phyloP scores from a whole-genome alignment of 2,329 filamentous ascomycete genomes.

The Colletotrichum zoysiae region DNA sequence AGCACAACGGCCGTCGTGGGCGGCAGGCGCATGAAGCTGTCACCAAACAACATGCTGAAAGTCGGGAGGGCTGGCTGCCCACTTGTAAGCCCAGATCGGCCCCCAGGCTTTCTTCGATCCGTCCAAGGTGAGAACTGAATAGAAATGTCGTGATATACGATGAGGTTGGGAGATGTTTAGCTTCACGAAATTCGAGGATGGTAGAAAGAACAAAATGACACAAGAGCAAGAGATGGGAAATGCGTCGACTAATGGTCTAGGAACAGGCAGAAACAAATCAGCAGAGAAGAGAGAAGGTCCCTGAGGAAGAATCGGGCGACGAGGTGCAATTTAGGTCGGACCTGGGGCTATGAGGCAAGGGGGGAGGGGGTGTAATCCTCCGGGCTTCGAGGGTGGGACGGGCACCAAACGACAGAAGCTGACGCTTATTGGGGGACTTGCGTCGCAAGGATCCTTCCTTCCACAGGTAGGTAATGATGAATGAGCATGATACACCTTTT shows the following conservation, averaged over 20 bases:
- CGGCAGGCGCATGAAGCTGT: constrained; percentile 53
- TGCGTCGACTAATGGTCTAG: neutral
- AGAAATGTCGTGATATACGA: neutral
- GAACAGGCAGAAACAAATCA: constrained; percentile 18
- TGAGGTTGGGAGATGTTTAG: neutral
- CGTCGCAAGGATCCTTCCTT: constrained; percentile 33
- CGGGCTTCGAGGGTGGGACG: constrained; percentile 15
- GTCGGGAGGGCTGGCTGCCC: constrained; percentile 12
- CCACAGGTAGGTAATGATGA: constrained; percentile 16
- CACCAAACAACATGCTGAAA: constrained; percentile 46
- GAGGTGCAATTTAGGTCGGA: constrained; percentile 40
- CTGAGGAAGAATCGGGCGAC: constrained; percentile 24
- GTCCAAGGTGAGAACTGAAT: neutral
- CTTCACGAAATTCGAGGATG: constrained; percentile 6
- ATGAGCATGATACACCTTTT: constrained; percentile 30
- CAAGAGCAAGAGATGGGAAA: constrained; percentile 10
- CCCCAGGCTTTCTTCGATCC: neutral
- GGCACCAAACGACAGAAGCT: constrained; percentile 22
- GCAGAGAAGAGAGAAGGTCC: neutral
- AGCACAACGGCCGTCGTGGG: constrained; percentile 51
- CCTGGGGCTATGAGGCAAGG: constrained; percentile 25
- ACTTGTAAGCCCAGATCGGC: neutral
- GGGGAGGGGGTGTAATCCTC: constrained; percentile 4
- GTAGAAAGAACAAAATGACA: constrained; percentile 6
- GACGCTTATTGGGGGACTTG: constrained; percentile 34